Percentiles rank a stretch among this genome's conserved stretches.
Conservation (phyloP, 1,284 basidiomycete genomes). For the Peniophora sp. region DNA sequence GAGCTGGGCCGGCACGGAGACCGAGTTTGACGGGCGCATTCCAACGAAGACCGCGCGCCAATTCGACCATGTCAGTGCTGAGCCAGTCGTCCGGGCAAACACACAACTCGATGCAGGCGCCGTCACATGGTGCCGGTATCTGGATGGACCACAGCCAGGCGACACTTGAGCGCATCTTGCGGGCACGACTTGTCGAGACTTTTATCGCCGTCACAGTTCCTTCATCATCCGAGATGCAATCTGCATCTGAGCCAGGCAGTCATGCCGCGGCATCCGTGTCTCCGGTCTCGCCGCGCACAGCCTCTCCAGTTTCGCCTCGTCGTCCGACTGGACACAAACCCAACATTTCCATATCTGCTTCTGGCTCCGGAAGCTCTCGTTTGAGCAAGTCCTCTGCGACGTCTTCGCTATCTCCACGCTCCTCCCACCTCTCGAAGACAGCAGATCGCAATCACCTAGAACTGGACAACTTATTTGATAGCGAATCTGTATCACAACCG, state of each 20-base stretch:
- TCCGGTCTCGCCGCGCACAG: background rate
- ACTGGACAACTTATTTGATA: background rate
- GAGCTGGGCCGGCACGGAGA: too few relatives aligned
- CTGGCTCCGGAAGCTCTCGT: background rate
- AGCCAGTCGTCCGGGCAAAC: background rate
- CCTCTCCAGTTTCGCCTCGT: background rate
- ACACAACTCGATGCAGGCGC: background rate
- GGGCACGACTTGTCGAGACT: slow-evolving; percentile 72
- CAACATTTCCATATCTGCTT: background rate
- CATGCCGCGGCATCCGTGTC: too few relatives aligned
- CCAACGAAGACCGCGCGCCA: background rate
- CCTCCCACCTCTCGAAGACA: too few relatives aligned
- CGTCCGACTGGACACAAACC: background rate
- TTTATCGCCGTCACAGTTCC: slow-evolving; percentile 54
- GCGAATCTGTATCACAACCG: slow-evolving; percentile 8
- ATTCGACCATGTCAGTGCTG: background rate
- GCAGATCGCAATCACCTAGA: background rate
- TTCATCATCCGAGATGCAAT: background rate
- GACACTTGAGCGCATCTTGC: slow-evolving; percentile 59
- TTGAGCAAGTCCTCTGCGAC: slow-evolving; percentile 3
- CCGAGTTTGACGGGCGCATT: too few relatives aligned
- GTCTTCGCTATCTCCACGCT: slow-evolving; percentile 1
- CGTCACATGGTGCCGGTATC: background rate
- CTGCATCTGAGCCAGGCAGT: too few relatives aligned
- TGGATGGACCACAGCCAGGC: slow-evolving; percentile 38